Conservation (phyloP, 129 eudicot genomes). For the Flaveria sonorensis region DNA sequence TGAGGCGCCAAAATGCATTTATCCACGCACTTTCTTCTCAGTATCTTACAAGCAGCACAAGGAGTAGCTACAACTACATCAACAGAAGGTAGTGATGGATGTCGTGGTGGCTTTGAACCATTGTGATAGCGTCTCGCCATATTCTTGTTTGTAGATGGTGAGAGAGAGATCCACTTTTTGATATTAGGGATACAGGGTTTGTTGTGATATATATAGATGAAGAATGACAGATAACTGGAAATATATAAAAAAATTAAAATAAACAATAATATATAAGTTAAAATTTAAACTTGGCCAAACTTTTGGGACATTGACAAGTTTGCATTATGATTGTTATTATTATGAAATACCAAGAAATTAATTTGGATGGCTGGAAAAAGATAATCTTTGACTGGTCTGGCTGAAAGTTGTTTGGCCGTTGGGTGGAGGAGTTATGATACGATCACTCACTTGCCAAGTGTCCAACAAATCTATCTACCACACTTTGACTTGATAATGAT, state of each 20-base stretch:
- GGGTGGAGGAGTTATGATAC: not conserved
- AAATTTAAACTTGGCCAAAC: not conserved
- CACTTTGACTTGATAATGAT: constrained; percentile 16
- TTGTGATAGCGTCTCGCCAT: not conserved
- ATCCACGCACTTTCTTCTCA: constrained; percentile 62
- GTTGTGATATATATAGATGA: constrained; percentile 5
- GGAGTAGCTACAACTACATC: constrained; percentile 41
- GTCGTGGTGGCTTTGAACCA: constrained; percentile 17
- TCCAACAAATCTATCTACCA: constrained; percentile 18
- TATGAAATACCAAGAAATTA: constrained; percentile 15
- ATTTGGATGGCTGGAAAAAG: not conserved
- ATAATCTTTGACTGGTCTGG: constrained; percentile 8
- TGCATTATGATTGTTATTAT: not conserved
- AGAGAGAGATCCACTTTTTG: not conserved
- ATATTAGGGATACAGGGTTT: not conserved
- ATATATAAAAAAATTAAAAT: too few species aligned
- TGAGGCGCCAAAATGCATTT: constrained; percentile 74
- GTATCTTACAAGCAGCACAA: constrained; percentile 73
- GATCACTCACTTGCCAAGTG: constrained; percentile 6
- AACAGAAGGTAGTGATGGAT: constrained; percentile 19
- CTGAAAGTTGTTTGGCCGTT: not conserved
- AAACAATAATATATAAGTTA: too few species aligned
- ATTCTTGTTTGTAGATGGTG: not conserved
- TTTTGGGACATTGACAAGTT: not conserved
- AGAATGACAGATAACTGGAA: not conserved